phyloP scores from a whole-genome alignment of 2,329 filamentous ascomycete genomes.

The Pyricularia pennisetigena region DNA sequence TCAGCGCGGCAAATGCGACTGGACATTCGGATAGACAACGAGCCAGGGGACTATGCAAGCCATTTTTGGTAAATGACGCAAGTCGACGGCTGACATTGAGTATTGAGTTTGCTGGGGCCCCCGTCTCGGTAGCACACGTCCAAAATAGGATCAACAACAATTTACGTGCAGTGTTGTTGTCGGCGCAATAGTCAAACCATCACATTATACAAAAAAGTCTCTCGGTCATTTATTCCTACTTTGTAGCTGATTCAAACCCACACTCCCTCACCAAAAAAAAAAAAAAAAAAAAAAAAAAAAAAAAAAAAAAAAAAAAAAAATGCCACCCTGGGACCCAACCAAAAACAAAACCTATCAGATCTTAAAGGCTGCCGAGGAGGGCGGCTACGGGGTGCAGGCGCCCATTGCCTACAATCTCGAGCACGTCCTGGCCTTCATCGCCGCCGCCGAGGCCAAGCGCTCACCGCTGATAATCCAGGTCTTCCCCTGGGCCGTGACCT shows the following conservation, averaged over 20 bases:
- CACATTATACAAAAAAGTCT: too few relatives aligned
- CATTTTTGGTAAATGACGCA: not conserved
- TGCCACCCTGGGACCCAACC: constrained; percentile 21
- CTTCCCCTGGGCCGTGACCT: constrained; percentile 65
- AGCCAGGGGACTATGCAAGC: too few relatives aligned
- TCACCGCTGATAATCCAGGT: constrained; percentile 60
- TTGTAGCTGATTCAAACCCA: not conserved
- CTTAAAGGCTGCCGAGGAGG: constrained; percentile 28
- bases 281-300: constrained; percentile 25
- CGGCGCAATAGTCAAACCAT: too few relatives aligned
- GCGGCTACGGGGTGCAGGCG: constrained; percentile 48
- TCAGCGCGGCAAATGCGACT: not conserved
- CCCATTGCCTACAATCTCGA: constrained; percentile 41
- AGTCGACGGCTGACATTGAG: not conserved
- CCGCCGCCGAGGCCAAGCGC: constrained; percentile 11
- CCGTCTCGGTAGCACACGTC: too few relatives aligned
- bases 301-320: constrained; percentile 17
- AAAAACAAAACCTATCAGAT: constrained; percentile 35
- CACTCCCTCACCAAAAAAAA: constrained; percentile 12
- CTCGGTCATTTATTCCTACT: too few relatives aligned
- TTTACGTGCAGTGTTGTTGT: too few relatives aligned
- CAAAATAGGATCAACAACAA: too few relatives aligned
- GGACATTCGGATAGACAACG: too few relatives aligned
- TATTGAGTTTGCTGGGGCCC: not conserved
- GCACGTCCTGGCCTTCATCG: constrained; percentile 25